These are phyloP conservation scores for Leucogyrophana mollusca DNA, from an alignment of 768 basidiomycete genomes.

Conservation along the genomic window DNA sequence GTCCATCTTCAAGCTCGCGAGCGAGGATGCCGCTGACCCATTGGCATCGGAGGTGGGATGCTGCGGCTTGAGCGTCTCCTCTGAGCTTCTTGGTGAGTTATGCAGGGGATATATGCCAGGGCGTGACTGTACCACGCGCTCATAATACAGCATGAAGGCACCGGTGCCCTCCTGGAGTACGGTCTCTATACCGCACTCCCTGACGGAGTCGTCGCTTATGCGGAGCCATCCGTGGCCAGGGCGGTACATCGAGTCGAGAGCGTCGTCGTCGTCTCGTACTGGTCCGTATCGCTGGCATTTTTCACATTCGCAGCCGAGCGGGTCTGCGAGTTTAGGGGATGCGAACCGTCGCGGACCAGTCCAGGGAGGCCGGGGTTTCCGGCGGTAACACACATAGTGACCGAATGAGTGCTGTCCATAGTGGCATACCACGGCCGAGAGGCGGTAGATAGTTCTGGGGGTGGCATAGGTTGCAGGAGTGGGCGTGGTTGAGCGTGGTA, in stretches of 20 bases:
- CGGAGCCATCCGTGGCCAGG: slow-evolving; percentile 80
- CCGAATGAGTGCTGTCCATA: slow-evolving; percentile 92
- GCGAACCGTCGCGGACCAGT: slow-evolving; percentile 37
- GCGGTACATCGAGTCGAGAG: slow-evolving; percentile 24
- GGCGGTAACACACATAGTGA: slow-evolving; percentile 90
- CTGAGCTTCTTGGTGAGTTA: slow-evolving; percentile 48
- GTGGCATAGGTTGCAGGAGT: slow-evolving; percentile 52
- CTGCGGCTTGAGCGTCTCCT: slow-evolving; percentile 65
- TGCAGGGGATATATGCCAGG: slow-evolving; percentile 31
- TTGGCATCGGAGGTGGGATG: slow-evolving; percentile 33
- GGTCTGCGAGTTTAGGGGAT: slow-evolving; percentile 38
- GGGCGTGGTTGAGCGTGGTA: slow-evolving; percentile 51
- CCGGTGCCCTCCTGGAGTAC: slow-evolving; percentile 74
- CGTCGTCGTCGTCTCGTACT: slow-evolving; percentile 56
- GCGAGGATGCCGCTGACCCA: slow-evolving; percentile 47
- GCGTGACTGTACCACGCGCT: slow-evolving; percentile 52
- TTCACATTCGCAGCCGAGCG: slow-evolving; percentile 47
- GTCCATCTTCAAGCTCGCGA: slow-evolving; percentile 36
- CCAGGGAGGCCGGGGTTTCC: slow-evolving; percentile 63
- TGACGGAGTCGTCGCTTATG: slow-evolving; percentile 82
- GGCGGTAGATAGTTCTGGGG: slow-evolving; percentile 78
- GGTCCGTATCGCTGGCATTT: slow-evolving; percentile 47
- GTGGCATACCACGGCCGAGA: slow-evolving; percentile 87
- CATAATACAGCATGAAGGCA: slow-evolving; percentile 93
- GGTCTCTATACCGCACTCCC: slow-evolving; percentile 70